A percentile compares a stretch with the other conserved stretches of the same genome.
Evolutionary conservation across 768 basidiomycete genomes (phyloP).

Genomic region (Leucogyrophana mollusca): DNA sequence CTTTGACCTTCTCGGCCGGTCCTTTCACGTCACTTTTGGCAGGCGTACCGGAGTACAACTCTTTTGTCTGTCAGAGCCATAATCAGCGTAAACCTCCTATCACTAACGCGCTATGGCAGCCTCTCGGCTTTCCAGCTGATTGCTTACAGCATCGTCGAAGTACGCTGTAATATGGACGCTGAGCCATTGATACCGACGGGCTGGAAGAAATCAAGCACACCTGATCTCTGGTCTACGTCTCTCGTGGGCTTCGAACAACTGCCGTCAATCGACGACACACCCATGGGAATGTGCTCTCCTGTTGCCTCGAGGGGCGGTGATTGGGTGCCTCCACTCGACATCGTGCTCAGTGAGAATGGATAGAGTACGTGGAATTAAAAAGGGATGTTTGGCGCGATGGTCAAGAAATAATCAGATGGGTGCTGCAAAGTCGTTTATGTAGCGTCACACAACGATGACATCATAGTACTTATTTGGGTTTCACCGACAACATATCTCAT

Average conservation of each 20-base stretch:
- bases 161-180: slow-evolving; percentile 14
- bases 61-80: no score
- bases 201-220: no score
- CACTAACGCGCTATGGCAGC: no score
- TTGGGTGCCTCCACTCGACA: slow-evolving; percentile 40
- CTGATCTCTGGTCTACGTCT: slow-evolving; percentile 46
- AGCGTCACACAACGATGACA: slow-evolving; percentile 18
- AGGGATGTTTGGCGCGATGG: neutral
- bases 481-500: slow-evolving; percentile 18
- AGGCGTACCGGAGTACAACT: no score
- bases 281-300: slow-evolving; percentile 46
- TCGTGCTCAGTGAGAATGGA: slow-evolving; percentile 1
- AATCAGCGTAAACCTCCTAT: no score
- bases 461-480: slow-evolving; percentile 16
- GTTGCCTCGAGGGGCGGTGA: slow-evolving; percentile 56
- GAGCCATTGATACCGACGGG: neutral
- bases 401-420: neutral
- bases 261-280: slow-evolving; percentile 43
- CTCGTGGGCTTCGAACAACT: slow-evolving; percentile 31
- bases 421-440: neutral
- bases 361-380: neutral
- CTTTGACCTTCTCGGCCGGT: no score
- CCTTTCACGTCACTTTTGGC: no score
- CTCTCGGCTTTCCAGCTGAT: no score
- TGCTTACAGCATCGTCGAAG: slow-evolving; percentile 27